Evolutionary conservation across 2,329 filamentous ascomycete species (phyloP).

Genomic region (Amesomyces nigricolor): DNA sequence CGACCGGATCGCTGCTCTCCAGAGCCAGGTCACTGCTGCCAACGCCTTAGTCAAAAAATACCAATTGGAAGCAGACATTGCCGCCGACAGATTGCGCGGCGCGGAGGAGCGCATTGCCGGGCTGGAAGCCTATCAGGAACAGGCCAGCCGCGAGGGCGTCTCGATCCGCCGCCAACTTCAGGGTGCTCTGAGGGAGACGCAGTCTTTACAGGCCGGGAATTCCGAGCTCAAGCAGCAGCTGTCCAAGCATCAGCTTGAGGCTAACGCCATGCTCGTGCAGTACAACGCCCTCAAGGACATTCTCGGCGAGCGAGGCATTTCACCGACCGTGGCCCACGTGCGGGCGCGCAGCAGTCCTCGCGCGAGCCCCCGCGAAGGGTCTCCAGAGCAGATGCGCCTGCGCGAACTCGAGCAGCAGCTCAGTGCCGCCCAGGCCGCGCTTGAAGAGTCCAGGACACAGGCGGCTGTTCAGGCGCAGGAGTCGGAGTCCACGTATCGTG

Average conservation of each 20-base stretch:
- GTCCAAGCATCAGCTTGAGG: constrained; percentile 81
- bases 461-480: constrained; percentile 79
- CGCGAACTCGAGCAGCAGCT: constrained; percentile 87
- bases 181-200: constrained; percentile 72
- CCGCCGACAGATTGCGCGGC: constrained; percentile 80
- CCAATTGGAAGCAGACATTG: constrained; percentile 78
- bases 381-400: constrained; percentile 73
- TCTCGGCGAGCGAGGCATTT: constrained; percentile 81
- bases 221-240: constrained; percentile 76
- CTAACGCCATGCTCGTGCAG: constrained; percentile 89
- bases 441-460: constrained; percentile 75
- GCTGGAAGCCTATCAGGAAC: constrained; percentile 93
- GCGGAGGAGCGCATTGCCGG: constrained; percentile 97
- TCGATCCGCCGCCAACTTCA: constrained; percentile 87
- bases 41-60: constrained; percentile 81
- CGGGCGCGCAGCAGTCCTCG: constrained; percentile 59
- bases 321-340: constrained; percentile 59
- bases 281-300: constrained; percentile 92
- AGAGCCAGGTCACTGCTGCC: constrained; percentile 72
- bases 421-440: constrained; percentile 66
- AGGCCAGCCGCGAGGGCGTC: constrained; percentile 88
- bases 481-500: constrained; percentile 81
- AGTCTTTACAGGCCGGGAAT: constrained; percentile 74
- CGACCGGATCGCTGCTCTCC: constrained; percentile 67
- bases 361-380: constrained; percentile 67